Evolutionary conservation across 2,329 filamentous ascomycete genomes (phyloP).

Genomic region (Aspergillus sp.): DNA sequence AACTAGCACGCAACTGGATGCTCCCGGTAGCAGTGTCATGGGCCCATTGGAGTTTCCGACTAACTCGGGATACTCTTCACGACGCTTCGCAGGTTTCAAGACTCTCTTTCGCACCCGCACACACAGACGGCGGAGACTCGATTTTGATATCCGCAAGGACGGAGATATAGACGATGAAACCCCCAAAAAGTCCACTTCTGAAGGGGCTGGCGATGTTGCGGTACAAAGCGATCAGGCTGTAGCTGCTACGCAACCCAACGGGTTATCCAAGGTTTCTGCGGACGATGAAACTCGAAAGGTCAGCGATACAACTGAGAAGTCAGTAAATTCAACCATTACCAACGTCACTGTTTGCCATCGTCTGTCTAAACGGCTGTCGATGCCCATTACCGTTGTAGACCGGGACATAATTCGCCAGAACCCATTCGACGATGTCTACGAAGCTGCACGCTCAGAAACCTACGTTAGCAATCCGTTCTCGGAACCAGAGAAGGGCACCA

Average conservation of each 20-base stretch:
- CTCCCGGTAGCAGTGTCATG: background rate
- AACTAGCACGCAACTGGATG: background rate
- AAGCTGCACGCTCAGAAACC: conserved; percentile 10
- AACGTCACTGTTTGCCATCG: conserved; percentile 33
- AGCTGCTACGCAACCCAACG: background rate
- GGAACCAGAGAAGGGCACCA: conserved; percentile 2
- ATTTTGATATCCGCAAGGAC: background rate
- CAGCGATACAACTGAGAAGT: conserved; percentile 33
- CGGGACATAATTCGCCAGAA: conserved; percentile 11
- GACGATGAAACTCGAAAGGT: conserved; percentile 27
- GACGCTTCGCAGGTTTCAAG: conserved; percentile 17
- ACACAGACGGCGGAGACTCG: conserved; percentile 8
- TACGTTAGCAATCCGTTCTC: conserved; percentile 16
- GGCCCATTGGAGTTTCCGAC: background rate
- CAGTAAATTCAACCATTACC: conserved; percentile 34
- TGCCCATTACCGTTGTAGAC: conserved; percentile 22
- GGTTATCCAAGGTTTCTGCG: background rate
- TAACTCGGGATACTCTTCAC: conserved; percentile 7
- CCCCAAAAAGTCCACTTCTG: background rate
- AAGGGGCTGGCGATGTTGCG: background rate
- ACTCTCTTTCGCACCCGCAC: conserved; percentile 19
- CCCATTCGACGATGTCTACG: conserved; percentile 18
- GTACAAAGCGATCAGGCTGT: background rate
- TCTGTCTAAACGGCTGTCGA: conserved; percentile 29
- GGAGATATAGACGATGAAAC: background rate